Base-by-base conservation (phyloP, 305 asterid genomes). In the Fraxinus platypoda region DNA sequence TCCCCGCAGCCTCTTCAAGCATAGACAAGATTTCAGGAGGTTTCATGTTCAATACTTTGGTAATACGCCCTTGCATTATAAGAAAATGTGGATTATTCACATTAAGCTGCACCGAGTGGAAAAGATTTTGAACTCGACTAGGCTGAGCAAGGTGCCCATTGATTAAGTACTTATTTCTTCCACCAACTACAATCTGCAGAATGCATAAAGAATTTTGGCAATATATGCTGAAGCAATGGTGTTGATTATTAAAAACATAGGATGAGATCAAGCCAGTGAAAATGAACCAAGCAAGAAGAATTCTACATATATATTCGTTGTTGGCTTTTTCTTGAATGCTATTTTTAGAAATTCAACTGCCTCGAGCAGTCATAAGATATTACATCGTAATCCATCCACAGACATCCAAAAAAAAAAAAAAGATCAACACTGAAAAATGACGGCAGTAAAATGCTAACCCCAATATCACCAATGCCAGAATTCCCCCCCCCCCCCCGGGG, bases 71-170 rank as follows among this genome's bases (percentile, higher is more conserved):
- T 96, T 96, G 99, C 99, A 96, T 96, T 78, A 96, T 96, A 83
- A 96, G 98, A 89, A 96, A 96, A 89, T 96, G 99, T 4, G 98
- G 99, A 75, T 96, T 96, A 84, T 96, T 96, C 80, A 96, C 99
- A 84, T 96, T 96, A 81, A 94, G 93, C 91, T 96, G 99, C 85
- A 95, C 99, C 5, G 99, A 96, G 84, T 96, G 99, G 87, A 96
- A 96, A 82, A 96, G 98, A 90, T 96, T 96, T 85, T 96, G 99
- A 81, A 96, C 98, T 76, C 99, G 91, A 87, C 90, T 94, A 75
- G 99, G 99, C 88, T 96, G 99, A n/a, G 99, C 99, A 46, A 96
- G 93, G 87, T 96, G 98, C 74, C 99, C 99, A 46, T 96, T 96
- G 85, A 96, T 92, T 88, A 94, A 87, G 81, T 96, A 96, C 89